Conservation (phyloP, 495 filamentous ascomycete species). For the Bacidia gigantensis region DNA sequence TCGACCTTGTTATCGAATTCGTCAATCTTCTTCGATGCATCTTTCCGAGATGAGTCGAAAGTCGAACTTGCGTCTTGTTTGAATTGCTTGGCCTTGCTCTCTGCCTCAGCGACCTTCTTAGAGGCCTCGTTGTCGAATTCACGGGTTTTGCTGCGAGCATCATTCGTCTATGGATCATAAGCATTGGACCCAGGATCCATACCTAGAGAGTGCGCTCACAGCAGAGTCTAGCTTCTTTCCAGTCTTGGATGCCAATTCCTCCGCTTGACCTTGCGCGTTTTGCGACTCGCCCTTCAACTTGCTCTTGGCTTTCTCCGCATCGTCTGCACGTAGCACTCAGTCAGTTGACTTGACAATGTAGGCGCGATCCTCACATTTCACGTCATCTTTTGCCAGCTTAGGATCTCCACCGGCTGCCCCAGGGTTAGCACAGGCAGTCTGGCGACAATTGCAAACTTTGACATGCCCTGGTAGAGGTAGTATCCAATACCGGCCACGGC, state of each 20-base stretch:
- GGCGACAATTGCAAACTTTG: too few relatives aligned
- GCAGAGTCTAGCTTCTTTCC: constrained; percentile 37
- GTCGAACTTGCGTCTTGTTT: constrained; percentile 20
- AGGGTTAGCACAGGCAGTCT: too few relatives aligned
- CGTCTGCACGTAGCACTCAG: constrained; percentile 1
- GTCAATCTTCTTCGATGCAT: constrained; percentile 27
- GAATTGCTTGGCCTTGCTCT: constrained; percentile 25
- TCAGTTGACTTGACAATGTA: background rate
- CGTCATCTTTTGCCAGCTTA: constrained; percentile 65
- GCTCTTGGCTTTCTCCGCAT: constrained; percentile 42
- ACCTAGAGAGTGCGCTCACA: too few relatives aligned
- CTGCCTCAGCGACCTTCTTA: constrained; percentile 13
- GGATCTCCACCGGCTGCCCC: constrained; percentile 60
- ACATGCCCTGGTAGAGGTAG: constrained; percentile 57
- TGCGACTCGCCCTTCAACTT: constrained; percentile 46
- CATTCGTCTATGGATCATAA: constrained; percentile 37
- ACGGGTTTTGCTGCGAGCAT: constrained; percentile 34
- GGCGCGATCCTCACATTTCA: constrained; percentile 49
- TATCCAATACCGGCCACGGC: constrained; percentile 63
- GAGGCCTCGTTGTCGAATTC: constrained; percentile 14
- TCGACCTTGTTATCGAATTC: constrained; percentile 59
- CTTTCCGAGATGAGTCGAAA: constrained; percentile 24
- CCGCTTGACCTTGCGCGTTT: constrained; percentile 34
- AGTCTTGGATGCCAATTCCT: constrained; percentile 37
- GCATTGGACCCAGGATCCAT: constrained; percentile 1